phyloP scores from a whole-genome alignment of 352 stramenopile genomes.

The Phytophthora pistaciae region DNA sequence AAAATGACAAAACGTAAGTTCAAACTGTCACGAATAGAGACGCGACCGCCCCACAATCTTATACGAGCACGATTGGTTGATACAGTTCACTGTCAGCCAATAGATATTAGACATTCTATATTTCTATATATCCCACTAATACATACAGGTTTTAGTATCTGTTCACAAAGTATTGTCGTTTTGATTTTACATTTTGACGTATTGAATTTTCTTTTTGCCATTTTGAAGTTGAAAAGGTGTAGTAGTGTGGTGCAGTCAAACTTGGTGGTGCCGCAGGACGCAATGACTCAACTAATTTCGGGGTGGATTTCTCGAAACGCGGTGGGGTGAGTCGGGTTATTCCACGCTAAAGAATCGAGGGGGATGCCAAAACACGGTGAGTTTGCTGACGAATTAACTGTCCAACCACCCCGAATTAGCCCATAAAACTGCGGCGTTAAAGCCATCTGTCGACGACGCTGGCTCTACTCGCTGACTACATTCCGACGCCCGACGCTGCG shows the following conservation, averaged over 20 bases:
- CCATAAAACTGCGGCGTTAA: neutral
- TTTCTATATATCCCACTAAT: too few relatives aligned
- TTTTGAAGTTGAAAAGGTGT: too few relatives aligned
- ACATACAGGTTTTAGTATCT: too few relatives aligned
- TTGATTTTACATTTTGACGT: too few relatives aligned
- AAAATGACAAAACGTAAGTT: too few relatives aligned
- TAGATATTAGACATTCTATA: too few relatives aligned
- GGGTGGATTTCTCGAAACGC: neutral
- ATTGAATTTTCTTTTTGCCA: too few relatives aligned
- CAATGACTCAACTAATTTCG: neutral
- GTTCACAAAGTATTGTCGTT: too few relatives aligned
- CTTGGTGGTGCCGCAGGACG: neutral
- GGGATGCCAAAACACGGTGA: neutral
- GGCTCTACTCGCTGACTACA: constrained; percentile 20
- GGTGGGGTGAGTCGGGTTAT: neutral
- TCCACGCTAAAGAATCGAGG: neutral
- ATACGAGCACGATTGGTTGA: too few relatives aligned
- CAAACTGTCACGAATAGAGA: too few relatives aligned
- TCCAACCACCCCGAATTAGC: neutral
- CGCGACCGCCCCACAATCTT: too few relatives aligned
- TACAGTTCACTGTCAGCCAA: too few relatives aligned
- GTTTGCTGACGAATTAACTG: neutral
- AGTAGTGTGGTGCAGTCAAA: neutral
- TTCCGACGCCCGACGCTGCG: constrained; percentile 21
- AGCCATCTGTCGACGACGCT: constrained; percentile 9